Evolutionary conservation across 495 filamentous ascomycete species (phyloP).

Genomic region (Glonium stellatum): DNA sequence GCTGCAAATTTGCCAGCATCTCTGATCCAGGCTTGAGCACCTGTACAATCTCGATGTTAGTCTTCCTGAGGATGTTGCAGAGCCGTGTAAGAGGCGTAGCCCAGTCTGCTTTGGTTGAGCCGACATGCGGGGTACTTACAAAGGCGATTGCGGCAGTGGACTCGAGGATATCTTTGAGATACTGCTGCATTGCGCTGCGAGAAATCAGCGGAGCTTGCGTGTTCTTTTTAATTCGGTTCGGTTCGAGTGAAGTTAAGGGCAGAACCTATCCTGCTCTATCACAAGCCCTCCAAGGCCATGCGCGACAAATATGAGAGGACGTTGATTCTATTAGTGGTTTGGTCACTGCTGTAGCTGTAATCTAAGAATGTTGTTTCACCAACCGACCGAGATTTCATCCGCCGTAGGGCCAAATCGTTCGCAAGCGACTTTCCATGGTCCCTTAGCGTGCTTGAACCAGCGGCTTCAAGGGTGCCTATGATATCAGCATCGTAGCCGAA

Average conservation of each 20-base stretch:
- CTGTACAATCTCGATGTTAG: constrained; percentile 4
- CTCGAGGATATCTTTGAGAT: constrained; percentile 7
- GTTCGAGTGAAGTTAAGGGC: too few relatives aligned
- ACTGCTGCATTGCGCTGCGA: constrained; percentile 1
- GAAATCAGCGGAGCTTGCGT: background rate
- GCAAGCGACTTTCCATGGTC: constrained; percentile 13
- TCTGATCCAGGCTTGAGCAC: constrained; percentile 16
- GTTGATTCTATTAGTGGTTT: background rate
- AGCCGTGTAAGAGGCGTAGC: constrained; percentile 1
- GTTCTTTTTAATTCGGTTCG: too few relatives aligned
- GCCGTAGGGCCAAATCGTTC: constrained; percentile 1
- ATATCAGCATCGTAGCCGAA: constrained; percentile 22
- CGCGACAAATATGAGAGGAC: constrained; percentile 15
- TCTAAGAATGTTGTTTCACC: background rate
- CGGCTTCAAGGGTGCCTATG: constrained; percentile 1
- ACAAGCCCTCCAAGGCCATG: constrained; percentile 21
- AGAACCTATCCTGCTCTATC: constrained; percentile 12
- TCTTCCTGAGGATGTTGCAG: constrained; percentile 5
- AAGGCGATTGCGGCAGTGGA: constrained; percentile 7
- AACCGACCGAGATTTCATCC: constrained; percentile 8
- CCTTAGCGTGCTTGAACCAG: constrained; percentile 2
- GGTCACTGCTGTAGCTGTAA: background rate
- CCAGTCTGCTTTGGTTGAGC: constrained; percentile 12
- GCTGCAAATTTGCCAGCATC: constrained; percentile 12
- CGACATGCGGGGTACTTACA: constrained; percentile 18